These are phyloP conservation scores for Vitis riparia DNA, from an alignment of 164 flowering plant species.

Conservation along the genomic window DNA sequence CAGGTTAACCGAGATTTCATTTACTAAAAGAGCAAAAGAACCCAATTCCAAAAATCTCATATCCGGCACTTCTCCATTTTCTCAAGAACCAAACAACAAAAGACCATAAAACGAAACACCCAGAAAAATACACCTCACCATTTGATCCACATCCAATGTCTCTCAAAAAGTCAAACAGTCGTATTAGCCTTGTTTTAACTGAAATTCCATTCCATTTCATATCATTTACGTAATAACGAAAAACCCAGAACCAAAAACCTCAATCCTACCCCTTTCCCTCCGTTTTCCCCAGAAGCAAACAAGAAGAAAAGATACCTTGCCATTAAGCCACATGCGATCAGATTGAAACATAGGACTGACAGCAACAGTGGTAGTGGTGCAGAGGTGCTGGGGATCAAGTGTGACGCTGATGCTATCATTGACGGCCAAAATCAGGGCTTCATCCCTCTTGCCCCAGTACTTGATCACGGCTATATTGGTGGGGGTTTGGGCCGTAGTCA, in stretches of 20 bases:
- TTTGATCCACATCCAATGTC: no score
- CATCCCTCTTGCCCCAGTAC: constrained; percentile 99
- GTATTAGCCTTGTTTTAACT: no score
- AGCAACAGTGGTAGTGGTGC: constrained; percentile 95
- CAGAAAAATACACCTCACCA: no score
- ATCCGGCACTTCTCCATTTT: no score
- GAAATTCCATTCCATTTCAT: background rate
- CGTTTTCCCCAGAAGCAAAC: background rate
- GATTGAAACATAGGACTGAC: constrained; percentile 73
- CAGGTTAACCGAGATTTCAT: no score
- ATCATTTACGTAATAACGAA: background rate
- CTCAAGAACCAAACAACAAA: no score
- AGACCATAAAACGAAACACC: no score
- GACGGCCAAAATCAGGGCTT: constrained; percentile 77
- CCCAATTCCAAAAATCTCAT: no score
- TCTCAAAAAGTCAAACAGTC: no score
- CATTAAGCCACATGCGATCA: constrained; percentile 98
- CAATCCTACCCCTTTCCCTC: background rate
- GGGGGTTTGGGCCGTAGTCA: constrained; percentile 87
- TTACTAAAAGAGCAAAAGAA: no score
- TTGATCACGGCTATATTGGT: constrained; percentile 97
- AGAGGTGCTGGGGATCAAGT: constrained; percentile 87
- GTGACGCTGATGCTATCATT: constrained; percentile 96
- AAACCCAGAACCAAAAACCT: background rate
- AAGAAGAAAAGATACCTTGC: constrained; percentile 54